phyloP scores from a whole-genome alignment of 1,284 basidiomycete species.

The Agroathelia rolfsii region DNA sequence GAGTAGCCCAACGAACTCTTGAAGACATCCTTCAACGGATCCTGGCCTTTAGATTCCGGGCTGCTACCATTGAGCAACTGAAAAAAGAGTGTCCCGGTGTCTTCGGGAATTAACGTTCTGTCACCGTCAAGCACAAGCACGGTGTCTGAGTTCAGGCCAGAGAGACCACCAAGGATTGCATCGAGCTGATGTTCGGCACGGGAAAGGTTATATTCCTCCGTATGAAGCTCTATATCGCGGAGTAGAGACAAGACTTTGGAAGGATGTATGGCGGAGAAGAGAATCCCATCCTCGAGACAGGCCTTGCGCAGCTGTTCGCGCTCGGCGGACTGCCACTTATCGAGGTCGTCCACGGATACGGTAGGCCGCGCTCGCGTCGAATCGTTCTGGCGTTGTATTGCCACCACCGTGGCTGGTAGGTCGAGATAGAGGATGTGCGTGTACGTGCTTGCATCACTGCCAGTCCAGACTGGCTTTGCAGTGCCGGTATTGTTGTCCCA shows the following conservation, averaged over 20 bases:
- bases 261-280: conserved; percentile 12
- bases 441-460: conserved; percentile 11
- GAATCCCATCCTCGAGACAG: conserved; percentile 14
- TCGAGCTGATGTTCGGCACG: conserved; percentile 13
- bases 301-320: conserved; percentile 12
- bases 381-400: conserved; percentile 13
- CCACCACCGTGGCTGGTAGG: conserved; percentile 11
- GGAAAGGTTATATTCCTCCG: conserved; percentile 12
- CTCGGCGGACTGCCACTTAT: conserved; percentile 15
- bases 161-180: conserved; percentile 9
- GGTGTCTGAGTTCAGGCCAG: too few species aligned
- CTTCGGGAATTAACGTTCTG: conserved; percentile 14
- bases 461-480: conserved; percentile 13
- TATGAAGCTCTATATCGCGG: conserved; percentile 11
- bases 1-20: conserved; percentile 16
- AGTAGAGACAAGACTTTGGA: conserved; percentile 12
- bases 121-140: conserved; percentile 17
- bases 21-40: conserved; percentile 16
- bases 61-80: conserved; percentile 9
- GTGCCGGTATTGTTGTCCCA: conserved; percentile 13
- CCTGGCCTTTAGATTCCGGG: conserved; percentile 5
- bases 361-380: conserved; percentile 9
- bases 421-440: conserved; percentile 17
- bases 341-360: conserved; percentile 12
- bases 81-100: conserved; percentile 16